A percentile compares a stretch with the other conserved stretches of the same genome.
Evolutionary conservation across 495 filamentous ascomycete species (phyloP).

Genomic region (Neurospora cerealis): DNA sequence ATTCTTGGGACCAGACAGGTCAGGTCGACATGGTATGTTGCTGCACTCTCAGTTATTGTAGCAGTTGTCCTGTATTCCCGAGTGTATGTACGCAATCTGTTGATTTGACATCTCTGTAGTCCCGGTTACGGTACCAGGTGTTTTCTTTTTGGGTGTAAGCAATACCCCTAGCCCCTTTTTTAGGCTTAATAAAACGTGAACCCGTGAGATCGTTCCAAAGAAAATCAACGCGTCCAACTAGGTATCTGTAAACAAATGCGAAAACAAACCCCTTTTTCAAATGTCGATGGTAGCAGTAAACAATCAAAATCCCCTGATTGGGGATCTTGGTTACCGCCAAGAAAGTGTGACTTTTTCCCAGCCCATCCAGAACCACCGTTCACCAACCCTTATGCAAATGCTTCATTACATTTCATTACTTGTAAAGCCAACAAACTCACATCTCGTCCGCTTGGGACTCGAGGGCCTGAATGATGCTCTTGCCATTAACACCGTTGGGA

Average conservation of each 20-base stretch:
- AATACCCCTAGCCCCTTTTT: background rate
- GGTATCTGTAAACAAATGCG: background rate
- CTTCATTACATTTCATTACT: background rate
- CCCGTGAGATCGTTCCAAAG: background rate
- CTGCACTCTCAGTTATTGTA: background rate
- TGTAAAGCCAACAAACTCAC: conserved; percentile 34
- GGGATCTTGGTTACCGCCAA: background rate
- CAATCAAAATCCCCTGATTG: background rate
- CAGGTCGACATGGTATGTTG: background rate
- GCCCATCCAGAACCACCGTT: background rate
- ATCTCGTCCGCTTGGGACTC: conserved; percentile 37
- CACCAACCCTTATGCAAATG: background rate
- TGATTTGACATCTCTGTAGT: background rate
- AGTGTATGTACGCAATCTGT: background rate
- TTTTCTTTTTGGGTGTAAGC: background rate
- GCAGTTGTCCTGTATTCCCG: background rate
- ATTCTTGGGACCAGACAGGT: background rate
- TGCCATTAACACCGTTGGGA: conserved; percentile 4
- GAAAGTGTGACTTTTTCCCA: background rate
- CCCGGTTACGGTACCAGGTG: background rate
- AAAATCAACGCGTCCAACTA: background rate
- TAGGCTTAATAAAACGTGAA: background rate
- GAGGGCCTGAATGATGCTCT: conserved; percentile 30
- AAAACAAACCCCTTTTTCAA: background rate
- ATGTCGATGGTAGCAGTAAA: conserved; percentile 4